Evolutionary conservation across 345 rosid species (phyloP), one percentile per base, ranked within the genome.

Genomic region (Salix viminalis): DNA sequence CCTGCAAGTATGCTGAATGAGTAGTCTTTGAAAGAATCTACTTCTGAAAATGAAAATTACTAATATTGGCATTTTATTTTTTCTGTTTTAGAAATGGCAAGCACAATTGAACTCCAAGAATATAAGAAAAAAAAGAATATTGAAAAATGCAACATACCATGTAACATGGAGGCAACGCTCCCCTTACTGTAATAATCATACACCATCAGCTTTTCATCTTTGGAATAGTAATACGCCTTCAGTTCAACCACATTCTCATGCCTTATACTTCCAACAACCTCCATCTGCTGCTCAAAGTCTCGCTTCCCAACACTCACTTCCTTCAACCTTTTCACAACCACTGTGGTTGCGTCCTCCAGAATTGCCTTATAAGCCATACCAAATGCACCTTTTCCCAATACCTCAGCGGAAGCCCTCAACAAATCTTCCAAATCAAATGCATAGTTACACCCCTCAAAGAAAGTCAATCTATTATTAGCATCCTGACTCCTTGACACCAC

Each of bases 221-320:
- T 93, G 37, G 99, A 92, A 74, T 89, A 89, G 85, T 89, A 96
- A 77, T 91, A 96, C 14, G 97, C 99, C 81, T 86, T 93, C 74
- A 96, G 84, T 82, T 93, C 97, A 60, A 83, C 89, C 82, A 96
- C 91, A 83, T 92, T 90, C 30, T 89, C 88, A 65, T 93, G 97
- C 86, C 79, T 88, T 54, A 93, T 91, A 30, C 85, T 84, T 54
- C 97, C 98, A 70, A 90, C 89, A 74, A 90, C 37, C 79, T 96
- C 94, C 99, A 96, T 93, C 76, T 91, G 98, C 77, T 90, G 95
- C 84, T 96, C 98, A n/a, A 92, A 96, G 74, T 91, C 98, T 37
- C 94, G 79, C 84, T 89, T 92, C 71, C 96, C 92, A 2, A 68
- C 97, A 19, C 84, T 84, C 28, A 96, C 98, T 79, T 92, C 94